Evolutionary conservation across 2,329 filamentous ascomycete genomes (phyloP), one percentile per base, ranked within the genome.

Genomic region (Aspergillus melleus): DNA sequence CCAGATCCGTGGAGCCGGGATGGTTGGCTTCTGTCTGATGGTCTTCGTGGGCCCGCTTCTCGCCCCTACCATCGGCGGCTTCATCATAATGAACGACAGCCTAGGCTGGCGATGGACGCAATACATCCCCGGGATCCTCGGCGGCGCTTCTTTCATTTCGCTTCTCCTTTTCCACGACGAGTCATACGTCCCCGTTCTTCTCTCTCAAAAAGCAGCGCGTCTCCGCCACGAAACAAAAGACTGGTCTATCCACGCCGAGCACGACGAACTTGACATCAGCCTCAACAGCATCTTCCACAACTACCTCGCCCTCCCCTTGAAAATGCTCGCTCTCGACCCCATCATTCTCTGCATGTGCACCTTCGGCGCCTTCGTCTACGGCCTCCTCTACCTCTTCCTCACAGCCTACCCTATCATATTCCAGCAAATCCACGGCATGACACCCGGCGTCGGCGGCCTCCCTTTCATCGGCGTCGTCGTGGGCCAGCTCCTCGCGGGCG

Each of bases 401-500:
- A 73, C 67, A 0, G 72, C 72, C 16, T 77, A 73, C 52, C 75
- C 71, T 0, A 68, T 73, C 30, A 71, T 75, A 5, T 77, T 74
- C 55, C 68, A 76, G 54, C 58, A 67, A 30, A 81, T 92, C 6
- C 88, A 96, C 73, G 82, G 83, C 65, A 89, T 94, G 78, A 84
- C 76, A 26, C 71, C 82, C 3, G 92, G 92, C 54, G 76, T 90
- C n/a, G 84, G 87, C 2, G 92, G 92, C 1, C 82, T 96, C 4
- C 87, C 91, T 4, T 96, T 92, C 75, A 90, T 96, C 67, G 92
- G 92, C 55, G 90, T 96, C 85, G 85, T 95, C 55, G 66, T 82
- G 11, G 91, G 91, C 46, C 86, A 91, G 72, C 63, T 94, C 8
- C 74, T 91, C 52, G 89, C 89, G 0, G 62, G 79, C 90, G 54